Evolutionary conservation across 2,329 filamentous ascomycete species (phyloP), one percentile per base, ranked within the genome.

Genomic region (Aspergillus ochraceoroseus): DNA sequence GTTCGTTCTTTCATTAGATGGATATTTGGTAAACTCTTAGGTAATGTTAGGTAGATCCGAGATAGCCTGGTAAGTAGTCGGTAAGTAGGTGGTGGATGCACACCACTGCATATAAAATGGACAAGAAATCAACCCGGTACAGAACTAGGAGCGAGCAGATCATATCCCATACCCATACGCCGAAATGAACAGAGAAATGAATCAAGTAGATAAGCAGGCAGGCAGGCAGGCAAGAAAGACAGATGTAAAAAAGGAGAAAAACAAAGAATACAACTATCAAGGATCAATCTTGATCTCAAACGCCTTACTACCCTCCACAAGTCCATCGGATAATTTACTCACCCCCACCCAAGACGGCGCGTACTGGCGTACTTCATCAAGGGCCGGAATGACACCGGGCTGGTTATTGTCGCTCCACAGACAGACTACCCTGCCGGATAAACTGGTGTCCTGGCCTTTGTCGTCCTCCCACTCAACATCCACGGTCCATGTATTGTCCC

Each of bases 361-460:
- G 65, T 81, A 95, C 59, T 81, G 76, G 52, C 76, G 70, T 33
- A 86, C 72, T 65, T 96, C 89, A 53, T 92, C 84, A 36, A 90
- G 76, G 1, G 89, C 89, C 0, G 90, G 89, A 32, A 96, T 88
- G 1, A 74, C 73, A 3, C 79, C 82, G 2, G 67, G 64, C 23
- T 70, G 67, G 56, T 95, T 95, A 30, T 78, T 81, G 67, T 98
- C 92, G 55, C 83, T 87, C 88, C 89, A 96, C 20, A 85, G 70
- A 64, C 92, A 96, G 11, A 82, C 74, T 1, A 89, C 79, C 22
- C 70, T 74, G 1, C 88, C 85, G 48, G 72, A 74, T 22, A 87
- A 55, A 12, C 64, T 56, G 11, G 55, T 48, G 27, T 62, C 57
- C 6, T 44, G 55, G n/a, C 49, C 54, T 25, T 46, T 47, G 30